These are phyloP conservation scores for Stachybotrys elegans DNA, from an alignment of 2,329 filamentous ascomycete species.

Conservation along the genomic window DNA sequence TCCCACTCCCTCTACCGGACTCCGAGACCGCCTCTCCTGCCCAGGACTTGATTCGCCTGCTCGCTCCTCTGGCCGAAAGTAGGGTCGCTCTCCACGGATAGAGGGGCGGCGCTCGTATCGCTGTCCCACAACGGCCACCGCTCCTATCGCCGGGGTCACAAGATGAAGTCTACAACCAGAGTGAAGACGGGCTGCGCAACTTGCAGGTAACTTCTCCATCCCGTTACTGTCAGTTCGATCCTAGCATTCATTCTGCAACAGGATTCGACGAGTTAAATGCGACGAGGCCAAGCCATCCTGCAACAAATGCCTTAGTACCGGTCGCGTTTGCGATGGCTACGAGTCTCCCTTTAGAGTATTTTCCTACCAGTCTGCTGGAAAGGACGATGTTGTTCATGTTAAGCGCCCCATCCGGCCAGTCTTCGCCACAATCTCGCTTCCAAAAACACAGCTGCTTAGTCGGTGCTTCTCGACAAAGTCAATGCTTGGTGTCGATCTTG, in stretches of 20 bases:
- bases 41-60: constrained; percentile 9
- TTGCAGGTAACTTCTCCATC: constrained; percentile 31
- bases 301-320: constrained; percentile 29
- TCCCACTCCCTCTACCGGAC: too few relatives aligned
- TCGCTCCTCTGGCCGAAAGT: constrained; percentile 7
- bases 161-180: constrained; percentile 21
- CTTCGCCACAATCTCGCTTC: constrained; percentile 10
- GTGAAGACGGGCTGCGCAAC: constrained; percentile 38
- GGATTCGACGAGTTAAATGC: constrained; percentile 32
- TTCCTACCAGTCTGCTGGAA: constrained; percentile 10
- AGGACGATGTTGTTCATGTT: constrained; percentile 10
- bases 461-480: constrained; percentile 37
- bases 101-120: neutral
- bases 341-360: constrained; percentile 30
- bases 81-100: too few relatives aligned
- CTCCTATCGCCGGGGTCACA: constrained; percentile 10
- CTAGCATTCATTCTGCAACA: constrained; percentile 15
- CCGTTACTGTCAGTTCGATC: constrained; percentile 7
- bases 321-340: constrained; percentile 37
- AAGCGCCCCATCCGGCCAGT: constrained; percentile 14
- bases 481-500: constrained; percentile 30
- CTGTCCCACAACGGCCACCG: constrained; percentile 15
- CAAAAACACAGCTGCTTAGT: constrained; percentile 28
- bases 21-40: neutral
- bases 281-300: constrained; percentile 30